Evolutionary conservation across 345 rosid species (phyloP), one percentile per base, ranked within the genome.

Genomic region (Gossypioides kirkii): DNA sequence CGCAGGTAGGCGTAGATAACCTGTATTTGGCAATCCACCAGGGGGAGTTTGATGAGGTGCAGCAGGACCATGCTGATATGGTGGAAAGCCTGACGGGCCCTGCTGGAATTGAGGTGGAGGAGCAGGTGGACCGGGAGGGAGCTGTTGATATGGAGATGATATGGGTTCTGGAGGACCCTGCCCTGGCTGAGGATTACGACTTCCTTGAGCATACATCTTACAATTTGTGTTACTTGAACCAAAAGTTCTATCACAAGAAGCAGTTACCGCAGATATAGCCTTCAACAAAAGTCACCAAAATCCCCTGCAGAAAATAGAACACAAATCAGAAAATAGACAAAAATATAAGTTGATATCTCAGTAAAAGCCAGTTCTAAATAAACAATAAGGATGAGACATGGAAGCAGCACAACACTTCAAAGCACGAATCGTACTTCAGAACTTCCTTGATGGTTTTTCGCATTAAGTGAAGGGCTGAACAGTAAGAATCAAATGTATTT

Each of bases 201-300:
- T 76, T 58, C 85, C 80, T 23, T 78, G 86, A 61, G 77, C 74
- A 69, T 69, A 75, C 90, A 85, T 85, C 63, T 73, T 49, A 18
- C 5, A 61, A 49, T 8, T 59, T 10, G 25, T 26, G 13, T 69
- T 67, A 68, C 75, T 41, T 26, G 4, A 71, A 73, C 46, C 17
- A 36, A 25, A 8, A 63, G 47, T 12, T 38, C 11, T 41, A 22
- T 1, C 8, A 16, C 10, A 59, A 32, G 41, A 72, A 58, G 49
- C 36, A 22, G 50, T 28, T 61, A 68, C 2, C 41, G n/a, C 3
- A 22, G 47, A 7, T 10, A 43, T 53, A 7, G 20, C 25, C 75
- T 73, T 56, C 77, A 28, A 38, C 38, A 68, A 32, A 73, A 67
- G 62, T 49, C 65, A 59, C 32, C 18, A 32, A 61, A 46, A 58